These are phyloP conservation scores for Pedinophyceae sp. DNA, from an alignment of 139 green algal species.

Conservation along the genomic window DNA sequence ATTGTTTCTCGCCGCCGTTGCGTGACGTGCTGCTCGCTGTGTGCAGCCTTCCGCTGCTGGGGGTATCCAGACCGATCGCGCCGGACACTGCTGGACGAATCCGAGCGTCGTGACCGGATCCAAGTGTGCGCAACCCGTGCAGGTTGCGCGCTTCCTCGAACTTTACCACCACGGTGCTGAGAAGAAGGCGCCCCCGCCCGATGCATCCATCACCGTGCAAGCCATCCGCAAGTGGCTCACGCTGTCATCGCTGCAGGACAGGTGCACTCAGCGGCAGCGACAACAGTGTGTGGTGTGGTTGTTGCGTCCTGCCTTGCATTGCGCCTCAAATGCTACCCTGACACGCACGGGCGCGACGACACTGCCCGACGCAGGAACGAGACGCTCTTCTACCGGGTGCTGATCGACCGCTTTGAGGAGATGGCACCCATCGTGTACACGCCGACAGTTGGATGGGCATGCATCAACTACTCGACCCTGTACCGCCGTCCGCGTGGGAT, in stretches of 20 bases:
- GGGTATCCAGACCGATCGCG: not conserved
- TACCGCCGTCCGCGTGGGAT: conserved; percentile 70
- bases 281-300: not conserved
- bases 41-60: not conserved
- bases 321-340: not conserved
- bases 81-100: not conserved
- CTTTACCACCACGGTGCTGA: conserved; percentile 26
- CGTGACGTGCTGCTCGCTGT: not conserved
- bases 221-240: conserved; percentile 48
- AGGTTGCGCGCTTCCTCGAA: conserved; percentile 37
- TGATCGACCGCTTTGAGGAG: conserved; percentile 22
- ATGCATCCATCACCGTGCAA: conserved; percentile 37
- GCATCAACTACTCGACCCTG: conserved; percentile 38
- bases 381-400: conserved; percentile 75
- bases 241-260: conserved; percentile 46
- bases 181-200: conserved; percentile 31
- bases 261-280: not conserved
- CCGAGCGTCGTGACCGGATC: conserved; percentile 22
- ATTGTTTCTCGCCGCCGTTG: conserved; percentile 6
- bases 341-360: not conserved
- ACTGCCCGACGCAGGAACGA: conserved; percentile 53
- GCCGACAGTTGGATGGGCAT: conserved; percentile 62
- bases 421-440: conserved; percentile 80
- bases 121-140: conserved; percentile 25
- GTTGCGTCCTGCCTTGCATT: not conserved